phyloP scores from a whole-genome alignment of 164 flowering plant species.

The Amborella trichopoda region DNA sequence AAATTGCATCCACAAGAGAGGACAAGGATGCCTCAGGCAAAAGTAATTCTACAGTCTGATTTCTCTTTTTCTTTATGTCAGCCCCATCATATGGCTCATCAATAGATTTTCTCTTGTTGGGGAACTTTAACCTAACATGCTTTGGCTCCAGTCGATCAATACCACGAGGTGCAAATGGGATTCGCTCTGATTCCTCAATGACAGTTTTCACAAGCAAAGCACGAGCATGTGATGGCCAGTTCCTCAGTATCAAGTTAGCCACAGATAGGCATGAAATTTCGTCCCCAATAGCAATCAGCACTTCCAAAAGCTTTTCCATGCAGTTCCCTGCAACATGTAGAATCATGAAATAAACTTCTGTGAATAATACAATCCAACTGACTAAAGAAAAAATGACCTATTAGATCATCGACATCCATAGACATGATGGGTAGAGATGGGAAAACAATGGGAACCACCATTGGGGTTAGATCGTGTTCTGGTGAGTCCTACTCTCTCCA shows the following conservation, averaged over 20 bases:
- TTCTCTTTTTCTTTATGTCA: constrained; percentile 31
- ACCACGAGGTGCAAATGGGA: constrained; percentile 86
- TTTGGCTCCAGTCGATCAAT: constrained; percentile 86
- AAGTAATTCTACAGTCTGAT: constrained; percentile 36
- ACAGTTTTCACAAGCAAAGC: constrained; percentile 82
- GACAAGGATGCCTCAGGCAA: constrained; percentile 68
- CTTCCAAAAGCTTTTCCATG: constrained; percentile 98
- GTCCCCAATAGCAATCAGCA: constrained; percentile 94
- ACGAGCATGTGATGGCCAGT: constrained; percentile 96
- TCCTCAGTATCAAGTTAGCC: constrained; percentile 72
- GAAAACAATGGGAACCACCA: no score
- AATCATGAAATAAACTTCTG: not conserved
- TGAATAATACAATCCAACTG: no score
- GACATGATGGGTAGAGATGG: no score
- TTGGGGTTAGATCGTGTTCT: no score
- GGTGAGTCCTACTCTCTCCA: no score
- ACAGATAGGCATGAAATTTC: constrained; percentile 92
- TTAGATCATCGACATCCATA: no score
- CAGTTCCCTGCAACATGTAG: constrained; percentile 72
- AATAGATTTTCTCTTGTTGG: constrained; percentile 57
- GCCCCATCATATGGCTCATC: constrained; percentile 22
- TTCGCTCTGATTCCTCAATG: constrained; percentile 66
- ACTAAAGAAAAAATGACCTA: no score
- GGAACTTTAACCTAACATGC: constrained; percentile 72
- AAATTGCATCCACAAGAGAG: constrained; percentile 38